These are phyloP conservation scores for Melampsora larici-populina DNA, from an alignment of 1,284 basidiomycete species.

Conservation along the genomic window DNA sequence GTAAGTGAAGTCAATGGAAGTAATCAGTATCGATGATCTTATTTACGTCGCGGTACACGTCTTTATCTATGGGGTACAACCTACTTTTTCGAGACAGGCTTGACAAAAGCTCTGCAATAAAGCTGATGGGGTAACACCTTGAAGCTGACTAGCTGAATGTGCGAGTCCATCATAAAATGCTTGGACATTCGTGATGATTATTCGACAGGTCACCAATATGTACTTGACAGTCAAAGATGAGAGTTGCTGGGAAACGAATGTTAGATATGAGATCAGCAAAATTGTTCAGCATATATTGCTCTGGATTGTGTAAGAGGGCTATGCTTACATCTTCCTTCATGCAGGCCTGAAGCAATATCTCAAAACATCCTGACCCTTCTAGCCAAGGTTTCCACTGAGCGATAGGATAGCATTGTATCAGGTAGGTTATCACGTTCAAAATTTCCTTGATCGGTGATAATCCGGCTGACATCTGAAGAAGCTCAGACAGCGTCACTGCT, in stretches of 20 bases:
- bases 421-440: conserved; percentile 8
- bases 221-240: conserved; percentile 23
- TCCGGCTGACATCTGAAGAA: conserved; percentile 16
- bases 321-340: conserved; percentile 25
- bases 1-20: not conserved
- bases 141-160: not conserved
- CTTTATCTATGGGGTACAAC: not conserved
- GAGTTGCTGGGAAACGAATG: not conserved
- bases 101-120: conserved; percentile 31
- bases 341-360: conserved; percentile 20
- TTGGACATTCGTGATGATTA: conserved; percentile 24
- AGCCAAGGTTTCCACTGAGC: conserved; percentile 31
- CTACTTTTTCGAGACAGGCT: conserved; percentile 33
- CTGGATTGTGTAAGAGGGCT: not conserved
- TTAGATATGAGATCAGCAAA: not conserved
- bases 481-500: conserved; percentile 12
- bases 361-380: conserved; percentile 32
- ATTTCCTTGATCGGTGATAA: conserved; percentile 23
- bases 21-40: too few species aligned
- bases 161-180: conserved; percentile 26
- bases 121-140: conserved; percentile 21
- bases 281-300: not conserved
- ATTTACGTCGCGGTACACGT: too few species aligned
- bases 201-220: conserved; percentile 15
- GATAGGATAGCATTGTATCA: conserved; percentile 18